Evolutionary conservation across 2,329 filamentous ascomycete species (phyloP).

Genomic region (Penicillium hordei): DNA sequence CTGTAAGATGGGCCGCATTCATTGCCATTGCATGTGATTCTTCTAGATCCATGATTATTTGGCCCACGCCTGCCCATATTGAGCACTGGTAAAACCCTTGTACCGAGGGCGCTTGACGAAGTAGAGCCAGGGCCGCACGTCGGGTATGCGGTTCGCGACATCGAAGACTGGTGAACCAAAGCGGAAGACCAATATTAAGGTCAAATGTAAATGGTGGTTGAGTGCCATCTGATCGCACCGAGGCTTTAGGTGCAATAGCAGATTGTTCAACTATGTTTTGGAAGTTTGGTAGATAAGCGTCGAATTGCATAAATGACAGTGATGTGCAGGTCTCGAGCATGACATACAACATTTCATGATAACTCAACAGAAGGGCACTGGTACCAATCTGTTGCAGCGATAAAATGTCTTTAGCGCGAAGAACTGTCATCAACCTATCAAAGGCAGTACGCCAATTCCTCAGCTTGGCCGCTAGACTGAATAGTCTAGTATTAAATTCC

Average conservation of each 20-base stretch:
- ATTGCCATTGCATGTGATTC: conserved; percentile 23
- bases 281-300: conserved; percentile 27
- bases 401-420: conserved; percentile 7
- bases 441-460: conserved; percentile 28
- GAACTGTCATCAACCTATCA: conserved; percentile 15
- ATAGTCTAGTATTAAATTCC: conserved; percentile 18
- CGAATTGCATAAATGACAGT: conserved; percentile 20
- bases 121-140: conserved; percentile 30
- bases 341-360: conserved; percentile 27
- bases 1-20: background rate
- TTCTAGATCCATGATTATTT: conserved; percentile 33
- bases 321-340: conserved; percentile 26
- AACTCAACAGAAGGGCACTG: conserved; percentile 23
- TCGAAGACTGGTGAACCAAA: conserved; percentile 34
- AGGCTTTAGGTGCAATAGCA: conserved; percentile 22
- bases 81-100: conserved; percentile 31
- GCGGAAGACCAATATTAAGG: conserved; percentile 28
- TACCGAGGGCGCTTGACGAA: conserved; percentile 25
- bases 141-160: conserved; percentile 35
- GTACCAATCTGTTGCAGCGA: conserved; percentile 17
- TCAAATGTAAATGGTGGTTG: conserved; percentile 36
- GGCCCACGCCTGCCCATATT: conserved; percentile 17
- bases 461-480: conserved; percentile 17
- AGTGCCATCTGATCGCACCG: conserved; percentile 23
- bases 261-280: conserved; percentile 30